Evolutionary conservation across 352 stramenopile genomes (phyloP), one percentile per base, ranked within the genome.

Genomic region (Saprolegnia diclina): DNA sequence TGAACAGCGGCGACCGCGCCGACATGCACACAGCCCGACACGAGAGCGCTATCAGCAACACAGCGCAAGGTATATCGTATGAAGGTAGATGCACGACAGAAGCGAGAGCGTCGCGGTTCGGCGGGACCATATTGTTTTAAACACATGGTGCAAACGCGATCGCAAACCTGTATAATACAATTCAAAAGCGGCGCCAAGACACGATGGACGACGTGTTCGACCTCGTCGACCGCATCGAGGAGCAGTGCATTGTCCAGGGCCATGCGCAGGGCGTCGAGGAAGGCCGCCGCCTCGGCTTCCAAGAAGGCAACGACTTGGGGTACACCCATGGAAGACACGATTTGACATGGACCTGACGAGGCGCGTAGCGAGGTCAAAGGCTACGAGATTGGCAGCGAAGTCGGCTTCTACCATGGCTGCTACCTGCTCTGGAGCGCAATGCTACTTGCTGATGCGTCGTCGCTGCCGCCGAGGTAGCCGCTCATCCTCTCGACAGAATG

Each of bases 381-480:
- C 42, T 83, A 79, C 1, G 85, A 94, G 75, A 88, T 94, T 40
- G 85, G 85, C 35, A 84, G 79, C n/a, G 85, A 94, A 66, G 61
- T 92, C 50, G 85, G 85, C 0, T 94, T 94, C 69, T 94, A 94
- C 66, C 79, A 85, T 44, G 85, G 85, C 26, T 93, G 85, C 72
- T 88, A 83, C 71, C 59, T 79, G 11, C 77, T 90, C 46, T 94
- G 83, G 85, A 74, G 70, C 46, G 59, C 79, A 38, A 89, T 91
- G 77, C 63, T 88, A 50, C 65, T 84, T 26, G 72, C 42, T 6
- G 74, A 85, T 16, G 29, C 71, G 1, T 65, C 76, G 0, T 26
- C 44, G 6, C 22, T 69, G 11, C 53, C 63, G 5, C 13, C 63
- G 26, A 69, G 45, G 63, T 69, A 69, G 18, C 13, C 24, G 52